Evolutionary conservation across 2,329 filamentous ascomycete species (phyloP).

Genomic region (Clonostachys rhizophaga): DNA sequence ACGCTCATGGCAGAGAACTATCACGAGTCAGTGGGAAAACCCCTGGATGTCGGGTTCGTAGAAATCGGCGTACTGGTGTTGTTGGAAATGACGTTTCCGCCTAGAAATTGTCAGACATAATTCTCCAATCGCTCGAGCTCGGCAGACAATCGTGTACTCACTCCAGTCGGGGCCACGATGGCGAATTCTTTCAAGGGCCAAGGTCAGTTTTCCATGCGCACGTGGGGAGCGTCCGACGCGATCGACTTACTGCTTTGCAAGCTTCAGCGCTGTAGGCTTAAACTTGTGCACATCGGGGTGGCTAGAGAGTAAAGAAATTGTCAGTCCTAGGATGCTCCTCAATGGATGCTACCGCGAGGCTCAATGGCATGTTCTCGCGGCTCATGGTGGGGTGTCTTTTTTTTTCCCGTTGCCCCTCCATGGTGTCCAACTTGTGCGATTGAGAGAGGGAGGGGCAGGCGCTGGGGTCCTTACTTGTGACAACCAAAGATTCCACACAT

Average conservation of each 20-base stretch:
- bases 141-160: slow-evolving; percentile 43
- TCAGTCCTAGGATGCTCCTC: too few relatives aligned
- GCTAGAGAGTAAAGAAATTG: slow-evolving; percentile 26
- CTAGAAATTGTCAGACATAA: slow-evolving; percentile 34
- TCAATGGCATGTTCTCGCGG: neutral
- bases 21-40: slow-evolving; percentile 16
- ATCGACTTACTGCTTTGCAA: slow-evolving; percentile 79
- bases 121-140: too few relatives aligned
- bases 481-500: slow-evolving; percentile 99
- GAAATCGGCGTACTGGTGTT: slow-evolving; percentile 70
- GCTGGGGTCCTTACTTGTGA: slow-evolving; percentile 62
- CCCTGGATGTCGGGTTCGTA: neutral
- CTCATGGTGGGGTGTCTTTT: slow-evolving; percentile 21
- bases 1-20: slow-evolving; percentile 94
- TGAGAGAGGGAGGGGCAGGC: neutral
- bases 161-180: slow-evolving; percentile 99
- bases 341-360: too few relatives aligned
- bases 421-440: neutral
- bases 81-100: slow-evolving; percentile 84
- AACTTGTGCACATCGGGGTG: slow-evolving; percentile 95
- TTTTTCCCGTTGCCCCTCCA: slow-evolving; percentile 16
- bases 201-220: neutral
- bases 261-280: slow-evolving; percentile 88
- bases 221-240: neutral
- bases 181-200: slow-evolving; percentile 61